Percentiles rank a stretch among this genome's conserved stretches.
Evolutionary conservation across 2,329 filamentous ascomycete species (phyloP).

Genomic region (Fusarium albosuccineum): DNA sequence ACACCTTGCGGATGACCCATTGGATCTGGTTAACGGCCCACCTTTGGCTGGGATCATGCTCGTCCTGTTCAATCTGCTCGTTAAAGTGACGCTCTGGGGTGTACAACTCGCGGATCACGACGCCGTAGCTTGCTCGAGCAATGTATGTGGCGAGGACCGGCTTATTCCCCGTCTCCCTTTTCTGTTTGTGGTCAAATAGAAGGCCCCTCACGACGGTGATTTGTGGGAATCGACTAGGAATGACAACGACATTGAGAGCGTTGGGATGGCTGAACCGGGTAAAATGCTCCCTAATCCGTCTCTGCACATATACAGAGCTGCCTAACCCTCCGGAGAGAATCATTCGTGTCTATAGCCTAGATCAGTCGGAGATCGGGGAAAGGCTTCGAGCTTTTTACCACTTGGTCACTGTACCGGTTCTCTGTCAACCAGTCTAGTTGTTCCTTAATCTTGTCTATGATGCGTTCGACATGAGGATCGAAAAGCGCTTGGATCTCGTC

Average conservation of each 20-base stretch:
- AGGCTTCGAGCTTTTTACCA: neutral
- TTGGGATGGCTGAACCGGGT: neutral
- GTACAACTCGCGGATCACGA: neutral
- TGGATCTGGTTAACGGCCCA: constrained; percentile 2
- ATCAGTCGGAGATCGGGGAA: neutral
- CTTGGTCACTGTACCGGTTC: neutral
- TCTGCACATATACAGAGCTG: neutral
- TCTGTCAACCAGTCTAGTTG: neutral
- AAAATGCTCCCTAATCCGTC: neutral
- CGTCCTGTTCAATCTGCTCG: neutral
- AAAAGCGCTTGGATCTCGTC: neutral
- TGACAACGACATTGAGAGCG: neutral
- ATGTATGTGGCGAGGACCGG: neutral
- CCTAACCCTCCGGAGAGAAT: neutral
- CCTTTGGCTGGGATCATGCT: neutral
- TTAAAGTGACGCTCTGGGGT: neutral
- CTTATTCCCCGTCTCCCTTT: neutral
- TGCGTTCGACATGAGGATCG: neutral
- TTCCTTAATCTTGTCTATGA: neutral
- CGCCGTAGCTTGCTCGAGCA: neutral
- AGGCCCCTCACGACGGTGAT: neutral
- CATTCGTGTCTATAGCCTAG: neutral
- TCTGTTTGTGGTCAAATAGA: neutral
- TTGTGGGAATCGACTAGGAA: neutral
- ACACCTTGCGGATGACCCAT: neutral